phyloP scores from a whole-genome alignment of 2,329 filamentous ascomycete species.

The Fusarium haematococcum region DNA sequence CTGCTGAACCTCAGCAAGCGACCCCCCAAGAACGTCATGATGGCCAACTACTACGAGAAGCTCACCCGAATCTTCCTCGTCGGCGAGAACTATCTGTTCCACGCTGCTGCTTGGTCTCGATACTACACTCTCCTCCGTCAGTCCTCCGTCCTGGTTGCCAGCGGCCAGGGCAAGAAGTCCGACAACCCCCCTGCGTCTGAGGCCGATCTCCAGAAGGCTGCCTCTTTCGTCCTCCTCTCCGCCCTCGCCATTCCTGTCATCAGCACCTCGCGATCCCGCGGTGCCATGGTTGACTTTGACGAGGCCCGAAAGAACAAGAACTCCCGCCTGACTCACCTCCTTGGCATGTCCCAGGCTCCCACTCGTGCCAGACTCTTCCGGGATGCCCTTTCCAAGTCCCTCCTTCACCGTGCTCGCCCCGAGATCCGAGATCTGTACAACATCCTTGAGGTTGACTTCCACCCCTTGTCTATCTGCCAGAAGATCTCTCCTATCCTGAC shows the following conservation, averaged over 20 bases:
- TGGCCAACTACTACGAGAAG: constrained; percentile 99
- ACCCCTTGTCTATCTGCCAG: constrained; percentile 97
- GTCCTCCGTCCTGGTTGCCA: constrained; percentile 84
- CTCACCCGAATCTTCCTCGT: constrained; percentile 98
- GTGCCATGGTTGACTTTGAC: constrained; percentile 95
- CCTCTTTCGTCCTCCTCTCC: constrained; percentile 94
- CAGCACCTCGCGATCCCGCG: constrained; percentile 95
- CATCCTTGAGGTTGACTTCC: constrained; percentile 99
- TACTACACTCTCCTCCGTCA: constrained; percentile 97
- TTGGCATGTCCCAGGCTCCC: constrained; percentile 91
- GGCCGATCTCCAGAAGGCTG: constrained; percentile 90
- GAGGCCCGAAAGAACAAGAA: constrained; percentile 99
- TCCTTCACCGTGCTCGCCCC: constrained; percentile 90
- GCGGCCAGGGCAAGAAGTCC: constrained; percentile 89
- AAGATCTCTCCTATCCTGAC: constrained; percentile 97
- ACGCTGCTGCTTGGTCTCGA: constrained; percentile 95
- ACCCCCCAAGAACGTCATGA: constrained; percentile 98
- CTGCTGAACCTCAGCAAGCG: constrained; percentile 98
- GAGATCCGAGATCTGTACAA: constrained; percentile 98
- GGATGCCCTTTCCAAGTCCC: constrained; percentile 93
- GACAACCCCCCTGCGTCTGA: constrained; percentile 93
- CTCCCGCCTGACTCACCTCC: constrained; percentile 92
- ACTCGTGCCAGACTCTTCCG: constrained; percentile 94
- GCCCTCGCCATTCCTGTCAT: constrained; percentile 99
- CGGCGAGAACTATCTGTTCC: constrained; percentile 99